Percentiles rank a stretch among this genome's conserved stretches.
Conservation (phyloP, 495 filamentous ascomycete species). For the Terfezia claveryi region DNA sequence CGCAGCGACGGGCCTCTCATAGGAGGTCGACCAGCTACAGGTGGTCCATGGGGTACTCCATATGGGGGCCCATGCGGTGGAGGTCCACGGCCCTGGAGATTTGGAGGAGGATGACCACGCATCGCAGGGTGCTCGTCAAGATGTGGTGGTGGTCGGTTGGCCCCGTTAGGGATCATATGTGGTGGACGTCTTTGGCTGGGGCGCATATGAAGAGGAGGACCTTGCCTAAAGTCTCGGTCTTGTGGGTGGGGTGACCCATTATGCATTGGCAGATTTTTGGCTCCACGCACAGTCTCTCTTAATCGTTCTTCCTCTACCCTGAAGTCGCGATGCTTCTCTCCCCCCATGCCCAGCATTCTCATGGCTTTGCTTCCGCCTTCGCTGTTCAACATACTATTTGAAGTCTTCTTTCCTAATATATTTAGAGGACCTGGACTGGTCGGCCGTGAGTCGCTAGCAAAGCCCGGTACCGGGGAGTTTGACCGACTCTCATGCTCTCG, state of each 20-base stretch:
- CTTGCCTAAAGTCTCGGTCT: neutral
- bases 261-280: slow-evolving; percentile 10
- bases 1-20: neutral
- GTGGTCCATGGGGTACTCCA: neutral
- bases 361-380: neutral
- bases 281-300: slow-evolving; percentile 13
- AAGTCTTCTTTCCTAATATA: neutral
- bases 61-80: no score
- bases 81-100: neutral
- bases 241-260: neutral
- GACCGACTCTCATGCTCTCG: slow-evolving; percentile 15
- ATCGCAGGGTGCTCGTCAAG: neutral
- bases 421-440: neutral
- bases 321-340: neutral
- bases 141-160: neutral
- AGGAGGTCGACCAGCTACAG: neutral
- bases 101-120: neutral
- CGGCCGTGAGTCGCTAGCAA: neutral
- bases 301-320: slow-evolving; percentile 10
- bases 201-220: neutral
- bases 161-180: neutral
- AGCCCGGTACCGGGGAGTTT: neutral
- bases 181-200: neutral
- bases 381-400: neutral
- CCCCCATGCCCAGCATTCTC: neutral